Evolutionary conservation across 805 yeast species (phyloP).

Genomic region (Ogataea thermomethanolica): DNA sequence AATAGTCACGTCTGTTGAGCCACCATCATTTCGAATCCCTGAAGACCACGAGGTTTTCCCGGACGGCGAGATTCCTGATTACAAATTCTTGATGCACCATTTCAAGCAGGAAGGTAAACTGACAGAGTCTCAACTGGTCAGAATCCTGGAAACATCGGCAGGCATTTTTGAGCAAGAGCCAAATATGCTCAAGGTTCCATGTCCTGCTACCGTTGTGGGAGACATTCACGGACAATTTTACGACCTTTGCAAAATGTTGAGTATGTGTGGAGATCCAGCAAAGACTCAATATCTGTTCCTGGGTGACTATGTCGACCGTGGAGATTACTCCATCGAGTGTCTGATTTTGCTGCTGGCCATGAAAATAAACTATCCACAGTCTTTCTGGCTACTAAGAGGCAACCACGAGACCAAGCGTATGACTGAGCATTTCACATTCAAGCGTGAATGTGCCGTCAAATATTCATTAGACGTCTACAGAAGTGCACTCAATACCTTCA

Average conservation of each 20-base stretch:
- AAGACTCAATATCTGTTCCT: slow-evolving; percentile 74
- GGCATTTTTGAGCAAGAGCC: slow-evolving; percentile 66
- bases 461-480: slow-evolving; percentile 65
- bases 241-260: slow-evolving; percentile 85
- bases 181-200: slow-evolving; percentile 72
- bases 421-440: slow-evolving; percentile 92
- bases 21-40: slow-evolving; percentile 66
- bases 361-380: slow-evolving; percentile 69
- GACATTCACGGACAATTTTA: slow-evolving; percentile 96
- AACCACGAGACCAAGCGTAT: slow-evolving; percentile 93
- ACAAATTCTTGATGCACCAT: slow-evolving; percentile 68
- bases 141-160: slow-evolving; percentile 63
- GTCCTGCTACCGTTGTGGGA: slow-evolving; percentile 94
- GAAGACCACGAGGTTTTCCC: slow-evolving; percentile 64
- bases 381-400: slow-evolving; percentile 82
- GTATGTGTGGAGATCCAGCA: slow-evolving; percentile 86
- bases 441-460: slow-evolving; percentile 84
- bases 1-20: slow-evolving; percentile 49
- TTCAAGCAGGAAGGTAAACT: slow-evolving; percentile 79
- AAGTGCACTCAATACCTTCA: slow-evolving; percentile 72
- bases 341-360: slow-evolving; percentile 71
- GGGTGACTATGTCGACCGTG: slow-evolving; percentile 96
- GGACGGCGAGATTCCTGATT: slow-evolving; percentile 62
- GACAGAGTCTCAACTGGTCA: slow-evolving; percentile 62
- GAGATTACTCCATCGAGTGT: slow-evolving; percentile 87